Base-by-base conservation (phyloP, 192 early-diverging fungal genomes). In the Backusella circina region DNA sequence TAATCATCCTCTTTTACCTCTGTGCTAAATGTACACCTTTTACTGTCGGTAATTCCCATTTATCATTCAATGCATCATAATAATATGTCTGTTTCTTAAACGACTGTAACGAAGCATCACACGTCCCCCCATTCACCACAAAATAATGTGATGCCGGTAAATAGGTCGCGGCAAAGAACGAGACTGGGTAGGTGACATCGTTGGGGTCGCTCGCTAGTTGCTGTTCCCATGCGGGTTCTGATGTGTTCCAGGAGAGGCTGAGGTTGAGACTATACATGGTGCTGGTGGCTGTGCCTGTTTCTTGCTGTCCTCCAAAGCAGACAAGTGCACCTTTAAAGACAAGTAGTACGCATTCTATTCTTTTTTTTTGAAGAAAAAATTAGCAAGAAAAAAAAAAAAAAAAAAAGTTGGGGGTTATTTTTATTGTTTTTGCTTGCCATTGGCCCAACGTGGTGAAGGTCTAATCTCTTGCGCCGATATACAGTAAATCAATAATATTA, bases 361-460 rank as follows among this genome's bases (percentile, higher is more conserved):
- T 38, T 57, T 47, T 69, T 47, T 47, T 71, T 31, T 51, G 31
- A 70, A 69, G 9, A 36, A 71, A 23, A 30, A 3, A 1, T 32
- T 12, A 41, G 1, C n/a, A n/a, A n/a, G n/a, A n/a, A 41, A 41
- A 41, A 41, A 13, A 68, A 31, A 68, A 68, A 1, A 39, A 57
- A 57, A 26, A 57, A 9, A 3, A 6, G 21, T 51, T 18, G n/a
- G 51, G 4, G 32, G 28, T 16, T 44, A 10, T 65, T 38, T 66
- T 16, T 51, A 31, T 66, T 38, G 33, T 36, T 47, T 35, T 10
- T 67, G 16, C 30, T 33, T 77, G 68, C 75, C 69, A 50, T 69
- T 64, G 18, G 66, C 75, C 75, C 75, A 77, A 33, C 69, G 35
- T 44, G 75, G 69, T 23, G 54, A 28, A 36, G 75, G 75, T 71